Base-by-base conservation (phyloP, 2,329 filamentous ascomycete genomes). In the Cordyceps fumosorosea region DNA sequence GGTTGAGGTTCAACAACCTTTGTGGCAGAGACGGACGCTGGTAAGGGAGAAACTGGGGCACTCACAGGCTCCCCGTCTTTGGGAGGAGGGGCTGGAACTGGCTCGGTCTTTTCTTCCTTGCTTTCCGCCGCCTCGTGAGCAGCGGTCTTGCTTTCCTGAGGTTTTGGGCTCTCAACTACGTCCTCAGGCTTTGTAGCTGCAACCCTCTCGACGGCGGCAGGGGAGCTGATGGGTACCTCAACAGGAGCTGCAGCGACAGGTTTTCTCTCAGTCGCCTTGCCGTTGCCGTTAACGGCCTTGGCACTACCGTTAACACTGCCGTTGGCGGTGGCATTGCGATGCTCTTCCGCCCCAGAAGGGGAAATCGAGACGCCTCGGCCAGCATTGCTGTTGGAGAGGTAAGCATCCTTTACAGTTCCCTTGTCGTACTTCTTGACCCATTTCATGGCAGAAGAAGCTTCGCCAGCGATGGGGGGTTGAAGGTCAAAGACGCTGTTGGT, bases 381-480 rank as follows among this genome's bases (percentile, higher is more conserved):
- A 48, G 89, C 87, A 66, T 81, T 85, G 54, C 77, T 79, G 71
- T 96, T 88, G 52, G 86, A 84, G 57, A 98, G 81, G 74, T 98
- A 98, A n/a, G 90, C 87, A 66, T 91, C 87, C 60, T 92, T 87
- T 65, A 96, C 88, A 8, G 88, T 81, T 69, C 95, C 88, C 76
- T 95, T 96, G 76, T 98, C 95, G 72, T 97, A 98, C 69, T 92
- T 92, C 74, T 83, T 93, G 37, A 93, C 91, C 95, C 95, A 99
- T 74, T 96, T 96, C 87, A 99, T 89, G 1, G 95, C 95, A 26
- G 92, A 90, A 10, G 90, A 95, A 20, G 93, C 93, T 73, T 96
- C 95, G 59, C 82, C 91, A 69, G 93, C 81, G 65, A 98, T 89
- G 59, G 87, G 84, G 1, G 92, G 89, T 71, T 96, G 93, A 53